Evolutionary conservation across 495 filamentous ascomycete species (phyloP).

Genomic region (Penicillium robsamsonii): DNA sequence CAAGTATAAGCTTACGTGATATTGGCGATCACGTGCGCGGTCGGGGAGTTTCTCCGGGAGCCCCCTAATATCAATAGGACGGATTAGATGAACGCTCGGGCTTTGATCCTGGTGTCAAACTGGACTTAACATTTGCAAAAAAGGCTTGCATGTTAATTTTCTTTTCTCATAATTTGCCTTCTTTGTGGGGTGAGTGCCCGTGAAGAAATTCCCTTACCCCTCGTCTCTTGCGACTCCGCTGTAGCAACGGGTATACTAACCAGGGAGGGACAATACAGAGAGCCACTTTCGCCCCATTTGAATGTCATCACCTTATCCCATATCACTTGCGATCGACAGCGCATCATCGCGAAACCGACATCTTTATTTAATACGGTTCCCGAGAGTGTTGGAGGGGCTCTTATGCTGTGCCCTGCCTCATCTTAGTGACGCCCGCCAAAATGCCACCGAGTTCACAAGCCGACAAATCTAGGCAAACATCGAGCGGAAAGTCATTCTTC

Average conservation of each 20-base stretch:
- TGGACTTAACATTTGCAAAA: conserved; percentile 23
- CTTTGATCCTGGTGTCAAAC: conserved; percentile 32
- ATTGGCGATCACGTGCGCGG: conserved; percentile 20
- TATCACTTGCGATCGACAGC: conserved; percentile 22
- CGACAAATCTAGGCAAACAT: conserved; percentile 81
- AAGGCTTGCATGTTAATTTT: conserved; percentile 15
- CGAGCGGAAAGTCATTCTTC: conserved; percentile 84
- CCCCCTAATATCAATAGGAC: conserved; percentile 28
- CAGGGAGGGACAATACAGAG: conserved; percentile 27
- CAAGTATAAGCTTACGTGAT: conserved; percentile 12
- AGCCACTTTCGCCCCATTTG: conserved; percentile 17
- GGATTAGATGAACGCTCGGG: conserved; percentile 19
- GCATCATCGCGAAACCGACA: conserved; percentile 5
- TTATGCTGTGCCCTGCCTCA: conserved; percentile 44
- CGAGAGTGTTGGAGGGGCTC: conserved; percentile 21
- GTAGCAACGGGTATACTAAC: conserved; percentile 29
- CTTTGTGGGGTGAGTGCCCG: conserved; percentile 18
- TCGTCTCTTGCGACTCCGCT: conserved; percentile 8
- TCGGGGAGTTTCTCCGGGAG: conserved; percentile 22
- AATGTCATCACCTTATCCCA: conserved; percentile 22
- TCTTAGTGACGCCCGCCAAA: conserved; percentile 40
- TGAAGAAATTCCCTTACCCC: neutral
- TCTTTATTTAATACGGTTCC: conserved; percentile 4
- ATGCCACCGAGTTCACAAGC: conserved; percentile 60
- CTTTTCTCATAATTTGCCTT: conserved; percentile 11